Base-by-base conservation (phyloP, 169 alveolate genomes). In the Neospora caninum region DNA sequence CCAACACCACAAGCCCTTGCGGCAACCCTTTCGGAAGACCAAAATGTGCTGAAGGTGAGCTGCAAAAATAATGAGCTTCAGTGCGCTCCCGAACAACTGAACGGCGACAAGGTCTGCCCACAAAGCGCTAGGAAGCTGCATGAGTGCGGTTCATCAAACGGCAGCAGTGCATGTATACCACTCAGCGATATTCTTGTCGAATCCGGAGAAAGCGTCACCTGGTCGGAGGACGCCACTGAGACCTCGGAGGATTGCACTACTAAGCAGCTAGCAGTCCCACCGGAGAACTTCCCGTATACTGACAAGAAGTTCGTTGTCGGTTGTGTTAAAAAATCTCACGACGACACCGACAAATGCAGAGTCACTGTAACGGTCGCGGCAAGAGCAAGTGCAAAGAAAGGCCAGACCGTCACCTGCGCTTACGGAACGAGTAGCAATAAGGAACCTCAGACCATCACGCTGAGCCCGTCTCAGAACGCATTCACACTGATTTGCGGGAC, bases 401-500 rank as follows among this genome's bases (percentile, higher is more conserved):
- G 22, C 82, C 82, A 69, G 82, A 69, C 82, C 16, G 82, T 69
- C 39, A 31, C 34, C 22, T 69, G 82, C 82, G 82, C 82, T 18
- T 69, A 69, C 82, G 82, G 82, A 31, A 20, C 82, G 82, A 69
- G 38, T 10, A 69, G 82, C 82, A 69, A 69, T 18, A 20, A 6
- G 22, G 82, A 29, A 29, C 16, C 34, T 29, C 82, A 29, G 34
- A 69, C 82, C 39, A 34, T 69, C 82, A 69, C 82, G 6, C 7
- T 69, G 82, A 69, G 42, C 22, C 82, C 34, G 7, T 29, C 34
- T 31, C 34, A 69, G 34, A 69, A 69, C 82, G 27, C 73, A 20
- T 64, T 64, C n/a, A 64, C 73, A 18, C 73, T 64, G 73, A 27
- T 64, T 27, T 64, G 82, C 82, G 82, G 82, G 42, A 69, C 82